Evolutionary conservation across 1,139 yeast genomes (phyloP).

Genomic region (Magnusiomyces suaveolens): DNA sequence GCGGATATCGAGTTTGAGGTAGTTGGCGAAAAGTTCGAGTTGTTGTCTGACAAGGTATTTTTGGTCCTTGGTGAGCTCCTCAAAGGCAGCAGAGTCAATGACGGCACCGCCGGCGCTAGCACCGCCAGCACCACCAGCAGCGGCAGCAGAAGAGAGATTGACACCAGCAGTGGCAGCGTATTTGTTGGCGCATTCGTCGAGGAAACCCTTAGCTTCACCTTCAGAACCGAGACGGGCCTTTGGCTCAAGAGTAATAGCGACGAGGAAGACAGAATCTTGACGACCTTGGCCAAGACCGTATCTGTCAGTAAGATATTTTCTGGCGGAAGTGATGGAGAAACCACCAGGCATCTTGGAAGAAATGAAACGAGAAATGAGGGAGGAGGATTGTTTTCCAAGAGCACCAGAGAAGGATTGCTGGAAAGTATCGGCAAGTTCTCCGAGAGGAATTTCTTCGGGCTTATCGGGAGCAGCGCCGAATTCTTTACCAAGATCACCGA

Average conservation of each 20-base stretch:
- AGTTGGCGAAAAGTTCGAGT: conserved; percentile 87
- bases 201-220: conserved; percentile 78
- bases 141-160: conserved; percentile 57
- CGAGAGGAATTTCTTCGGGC: conserved; percentile 95
- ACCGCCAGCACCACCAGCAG: conserved; percentile 43
- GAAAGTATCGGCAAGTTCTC: conserved; percentile 89
- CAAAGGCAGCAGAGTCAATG: conserved; percentile 92
- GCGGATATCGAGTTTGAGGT: conserved; percentile 83
- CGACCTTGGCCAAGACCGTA: conserved; percentile 91
- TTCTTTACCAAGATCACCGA: conserved; percentile 97
- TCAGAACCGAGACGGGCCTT: conserved; percentile 78
- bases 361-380: conserved; percentile 81
- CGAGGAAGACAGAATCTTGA: conserved; percentile 79
- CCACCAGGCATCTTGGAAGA: conserved; percentile 99
- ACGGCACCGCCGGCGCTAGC: conserved; percentile 73
- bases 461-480: conserved; percentile 96
- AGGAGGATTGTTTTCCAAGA: conserved; percentile 86
- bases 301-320: conserved; percentile 81
- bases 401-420: conserved; percentile 83
- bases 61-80: conserved; percentile 85
- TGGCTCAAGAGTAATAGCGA: conserved; percentile 85
- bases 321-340: conserved; percentile 79
- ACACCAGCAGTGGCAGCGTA: conserved; percentile 80
- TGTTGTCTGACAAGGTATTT: conserved; percentile 87
- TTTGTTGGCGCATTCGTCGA: conserved; percentile 72